A percentile compares a stretch with the other conserved stretches of the same genome.
Evolutionary conservation across 257 asterid species (phyloP).

Genomic region (Jacaranda mimosifolia): DNA sequence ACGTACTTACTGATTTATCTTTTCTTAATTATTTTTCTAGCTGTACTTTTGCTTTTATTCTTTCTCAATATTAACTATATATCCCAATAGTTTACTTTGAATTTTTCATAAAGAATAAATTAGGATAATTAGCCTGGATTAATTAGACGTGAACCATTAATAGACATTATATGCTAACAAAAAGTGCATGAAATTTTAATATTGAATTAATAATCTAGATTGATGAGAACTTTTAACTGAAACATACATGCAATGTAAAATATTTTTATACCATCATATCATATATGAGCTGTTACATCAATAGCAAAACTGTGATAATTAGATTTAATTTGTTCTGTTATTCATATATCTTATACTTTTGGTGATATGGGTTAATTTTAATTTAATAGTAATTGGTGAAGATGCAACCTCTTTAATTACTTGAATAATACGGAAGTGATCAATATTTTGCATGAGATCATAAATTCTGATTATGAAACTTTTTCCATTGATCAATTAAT

Average conservation of each 20-base stretch:
- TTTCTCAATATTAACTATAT: not conserved
- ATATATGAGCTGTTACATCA: not conserved
- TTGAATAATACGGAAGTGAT: too few species aligned
- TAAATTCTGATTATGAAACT: too few species aligned
- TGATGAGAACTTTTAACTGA: not conserved
- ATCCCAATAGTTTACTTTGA: not conserved
- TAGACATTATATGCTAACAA: not conserved
- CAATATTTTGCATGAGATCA: too few species aligned
- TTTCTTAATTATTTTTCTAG: not conserved
- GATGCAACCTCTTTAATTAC: too few species aligned
- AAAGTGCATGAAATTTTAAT: constrained; percentile 4
- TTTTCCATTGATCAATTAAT: too few species aligned
- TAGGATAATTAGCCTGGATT: not conserved
- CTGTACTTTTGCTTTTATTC: not conserved
- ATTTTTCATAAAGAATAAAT: not conserved
- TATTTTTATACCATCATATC: too few species aligned
- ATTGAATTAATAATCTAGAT: not conserved
- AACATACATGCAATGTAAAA: too few species aligned
- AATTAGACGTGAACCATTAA: not conserved
- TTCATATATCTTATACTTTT: too few species aligned
- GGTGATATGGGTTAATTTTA: too few species aligned
- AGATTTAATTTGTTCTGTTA: not conserved
- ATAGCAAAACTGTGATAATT: not conserved
- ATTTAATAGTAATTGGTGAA: too few species aligned
- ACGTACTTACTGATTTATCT: too few species aligned